Evolutionary conservation across 768 basidiomycete species (phyloP), one percentile per base, ranked within the genome.

Genomic region (Holtermanniella nyarrowii): DNA sequence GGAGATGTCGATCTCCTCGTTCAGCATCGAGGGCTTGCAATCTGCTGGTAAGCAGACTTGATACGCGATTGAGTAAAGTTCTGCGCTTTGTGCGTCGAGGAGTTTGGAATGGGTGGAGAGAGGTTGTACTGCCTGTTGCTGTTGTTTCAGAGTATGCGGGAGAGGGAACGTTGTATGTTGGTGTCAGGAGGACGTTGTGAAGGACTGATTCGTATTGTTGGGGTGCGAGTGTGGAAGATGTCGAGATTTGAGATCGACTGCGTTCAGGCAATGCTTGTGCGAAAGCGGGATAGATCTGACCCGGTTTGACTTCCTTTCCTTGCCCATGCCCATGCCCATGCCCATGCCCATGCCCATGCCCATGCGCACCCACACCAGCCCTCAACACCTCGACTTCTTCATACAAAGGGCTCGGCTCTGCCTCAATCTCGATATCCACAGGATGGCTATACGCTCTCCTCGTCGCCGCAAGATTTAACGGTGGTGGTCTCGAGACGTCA

Each of bases 131-230:
- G 7, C 31, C 31, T n/a, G n/a, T n/a, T 16, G 31, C 31, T 7
- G 7, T 16, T 7, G 31, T 37, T 37, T 37, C 31, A 7, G 31
- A 37, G 31, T 37, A 37, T 37, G 31, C 31, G 20, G 60, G 53
- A 10, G 59, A 62, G 3, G 56, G 27, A 21, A 46, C 46, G 24
- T 64, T 48, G 41, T 67, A 67, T 0, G 63, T 62, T 0, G 62
- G 65, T 3, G 62, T 64, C 37, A 67, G 58, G 3, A 67, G 53
- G 5, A 67, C 57, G 42, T 67, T 57, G 42, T 63, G 61, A 3
- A 66, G 43, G 2, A 66, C 65, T 10, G 58, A 60, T n/a, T 66
- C 65, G 48, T 66, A 63, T 13, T 49, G 26, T n/a, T 60, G 53
- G 4, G 46, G 27, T 18, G 12, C 49, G 3, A 39, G 50, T 39